Percentiles rank a stretch among this genome's conserved stretches.
Conservation (phyloP, 495 filamentous ascomycete genomes). For the Penicillium chermesinum region DNA sequence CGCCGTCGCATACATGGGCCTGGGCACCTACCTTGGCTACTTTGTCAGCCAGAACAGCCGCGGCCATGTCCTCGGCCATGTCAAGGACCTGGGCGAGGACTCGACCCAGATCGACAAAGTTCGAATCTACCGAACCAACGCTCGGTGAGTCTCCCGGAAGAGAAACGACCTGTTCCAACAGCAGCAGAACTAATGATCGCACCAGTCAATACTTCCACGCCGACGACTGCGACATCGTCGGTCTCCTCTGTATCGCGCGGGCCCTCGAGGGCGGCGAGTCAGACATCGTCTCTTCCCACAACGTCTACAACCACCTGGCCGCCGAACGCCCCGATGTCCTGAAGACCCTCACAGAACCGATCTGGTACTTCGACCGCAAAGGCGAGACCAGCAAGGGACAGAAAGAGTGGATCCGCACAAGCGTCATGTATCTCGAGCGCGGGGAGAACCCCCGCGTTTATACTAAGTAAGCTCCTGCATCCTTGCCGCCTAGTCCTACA, state of each 20-base stretch:
- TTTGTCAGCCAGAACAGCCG: constrained; percentile 74
- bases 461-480: constrained; percentile 51
- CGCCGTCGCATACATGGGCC: constrained; percentile 77
- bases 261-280: constrained; percentile 80
- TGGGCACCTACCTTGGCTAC: constrained; percentile 75
- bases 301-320: constrained; percentile 78
- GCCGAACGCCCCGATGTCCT: constrained; percentile 72
- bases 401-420: constrained; percentile 68
- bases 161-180: background rate
- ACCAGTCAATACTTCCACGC: constrained; percentile 65
- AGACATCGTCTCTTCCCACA: constrained; percentile 73
- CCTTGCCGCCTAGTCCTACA: no score
- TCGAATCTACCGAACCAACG: constrained; percentile 80
- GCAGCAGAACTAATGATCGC: background rate
- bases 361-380: constrained; percentile 95
- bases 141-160: constrained; percentile 46
- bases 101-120: constrained; percentile 68
- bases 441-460: constrained; percentile 49
- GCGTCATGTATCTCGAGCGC: constrained; percentile 68
- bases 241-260: constrained; percentile 74
- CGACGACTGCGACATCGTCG: constrained; percentile 79
- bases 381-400: constrained; percentile 72
- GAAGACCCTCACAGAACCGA: constrained; percentile 64
- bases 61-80: constrained; percentile 80
- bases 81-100: constrained; percentile 81